Conservation (phyloP, 1,284 basidiomycete genomes). For the Psilocybe mexicana region DNA sequence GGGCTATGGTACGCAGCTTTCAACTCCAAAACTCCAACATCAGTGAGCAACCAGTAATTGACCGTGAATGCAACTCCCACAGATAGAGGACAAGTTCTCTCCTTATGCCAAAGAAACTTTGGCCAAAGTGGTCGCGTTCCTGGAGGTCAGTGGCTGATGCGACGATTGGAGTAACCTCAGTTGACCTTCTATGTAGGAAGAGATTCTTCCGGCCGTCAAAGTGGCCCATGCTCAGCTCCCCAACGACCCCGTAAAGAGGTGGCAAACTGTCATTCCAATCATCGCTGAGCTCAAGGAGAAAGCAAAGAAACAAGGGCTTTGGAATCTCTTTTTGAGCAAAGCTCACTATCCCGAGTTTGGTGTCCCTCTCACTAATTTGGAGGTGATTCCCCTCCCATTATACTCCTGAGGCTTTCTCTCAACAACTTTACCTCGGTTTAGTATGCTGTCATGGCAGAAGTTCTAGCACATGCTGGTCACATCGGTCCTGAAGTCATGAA, state of each 20-base stretch:
- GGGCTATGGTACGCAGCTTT: conserved; percentile 67
- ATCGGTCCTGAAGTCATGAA: conserved; percentile 88
- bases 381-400: conserved; percentile 48
- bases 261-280: conserved; percentile 83
- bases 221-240: conserved; percentile 87
- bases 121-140: conserved; percentile 81
- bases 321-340: conserved; percentile 97
- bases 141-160: conserved; percentile 60
- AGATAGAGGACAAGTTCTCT: conserved; percentile 93
- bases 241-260: conserved; percentile 72
- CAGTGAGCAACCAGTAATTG: not conserved
- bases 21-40: not conserved
- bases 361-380: conserved; percentile 89
- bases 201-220: conserved; percentile 79
- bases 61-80: conserved; percentile 8
- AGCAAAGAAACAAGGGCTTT: conserved; percentile 87
- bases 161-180: not conserved
- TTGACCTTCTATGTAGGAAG: conserved; percentile 58
- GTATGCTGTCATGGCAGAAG: conserved; percentile 97
- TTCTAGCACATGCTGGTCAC: conserved; percentile 83
- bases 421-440: conserved; percentile 30
- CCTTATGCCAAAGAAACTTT: conserved; percentile 86
- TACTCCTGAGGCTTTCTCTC: not conserved
- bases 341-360: conserved; percentile 89
- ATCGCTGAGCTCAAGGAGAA: conserved; percentile 87